Evolutionary conservation across 2,329 filamentous ascomycete species (phyloP), one percentile per base, ranked within the genome.

Genomic region (Chaetothyriales sp.): DNA sequence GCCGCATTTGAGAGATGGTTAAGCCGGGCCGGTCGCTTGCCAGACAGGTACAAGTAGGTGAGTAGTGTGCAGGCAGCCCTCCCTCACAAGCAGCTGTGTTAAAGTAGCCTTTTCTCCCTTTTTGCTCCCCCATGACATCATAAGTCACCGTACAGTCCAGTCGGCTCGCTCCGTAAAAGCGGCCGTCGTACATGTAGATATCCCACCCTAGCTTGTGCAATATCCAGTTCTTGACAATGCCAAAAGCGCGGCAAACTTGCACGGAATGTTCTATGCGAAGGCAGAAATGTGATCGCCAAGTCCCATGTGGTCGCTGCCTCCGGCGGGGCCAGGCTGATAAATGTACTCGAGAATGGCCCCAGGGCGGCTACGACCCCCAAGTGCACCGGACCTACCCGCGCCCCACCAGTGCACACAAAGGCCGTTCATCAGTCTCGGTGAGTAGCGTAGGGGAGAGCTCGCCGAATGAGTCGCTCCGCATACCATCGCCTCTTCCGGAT

Each of bases 261-360:
- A 61, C 59, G 44, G 59, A 59, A 51, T 61, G 59, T 52, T 61
- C 59, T 47, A 61, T 61, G 57, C 54, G 59, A 45, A 52, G 59
- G 20, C 59, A 61, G 50, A 61, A 61, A 57, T 70, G 68, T 58
- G 67, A 70, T 60, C 67, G 68, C 58, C 66, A 67, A 45, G 55
- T 66, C 9, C 68, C 68, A 44, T 70, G 68, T 50, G 60, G 65
- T 51, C 69, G 69, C 56, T 70, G 68, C 57, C 62, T 67, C 51
- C 70, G 69, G 56, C 65, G 68, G 53, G 67, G 67, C 48, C 55
- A 61, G 44, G 54, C 51, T 43, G 67, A 67, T 54, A 65, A 60
- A 54, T 69, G 67, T 52, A 63, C 66, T 8, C 52, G 57, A 15
- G 56, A 57, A 33, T 61, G 59, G 59, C 43, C 43, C 5, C 46